Evolutionary conservation across 1,139 yeast genomes (phyloP).

Genomic region (Geotrichum histeridarum): DNA sequence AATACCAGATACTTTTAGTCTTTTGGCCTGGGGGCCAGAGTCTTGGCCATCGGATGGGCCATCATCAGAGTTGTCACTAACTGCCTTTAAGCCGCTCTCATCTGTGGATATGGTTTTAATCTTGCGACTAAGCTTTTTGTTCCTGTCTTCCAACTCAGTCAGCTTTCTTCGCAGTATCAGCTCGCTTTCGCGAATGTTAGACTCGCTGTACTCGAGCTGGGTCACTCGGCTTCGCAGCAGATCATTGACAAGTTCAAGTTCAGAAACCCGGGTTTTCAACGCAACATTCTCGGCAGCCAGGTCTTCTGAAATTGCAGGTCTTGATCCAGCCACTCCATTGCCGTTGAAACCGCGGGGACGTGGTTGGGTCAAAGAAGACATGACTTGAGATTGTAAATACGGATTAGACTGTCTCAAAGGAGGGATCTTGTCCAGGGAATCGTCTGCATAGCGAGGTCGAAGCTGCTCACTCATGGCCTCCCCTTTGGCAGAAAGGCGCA

Average conservation of each 20-base stretch:
- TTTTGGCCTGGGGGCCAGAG: not conserved
- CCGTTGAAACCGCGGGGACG: not conserved
- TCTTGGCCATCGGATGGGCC: not conserved
- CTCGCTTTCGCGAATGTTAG: conserved; percentile 29
- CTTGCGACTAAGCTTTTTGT: conserved; percentile 15
- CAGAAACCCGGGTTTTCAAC: conserved; percentile 33
- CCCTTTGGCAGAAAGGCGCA: conserved; percentile 16
- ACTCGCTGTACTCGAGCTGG: conserved; percentile 63
- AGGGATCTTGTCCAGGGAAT: conserved; percentile 34
- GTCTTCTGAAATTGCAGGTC: conserved; percentile 1
- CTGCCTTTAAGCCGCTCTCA: not conserved
- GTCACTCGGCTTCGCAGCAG: conserved; percentile 70
- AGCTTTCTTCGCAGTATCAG: conserved; percentile 25
- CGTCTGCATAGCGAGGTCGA: conserved; percentile 34
- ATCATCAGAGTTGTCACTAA: not conserved
- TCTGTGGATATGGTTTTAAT: conserved; percentile 4
- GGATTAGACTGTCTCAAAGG: conserved; percentile 24
- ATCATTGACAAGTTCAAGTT: conserved; percentile 83
- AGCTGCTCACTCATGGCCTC: conserved; percentile 35
- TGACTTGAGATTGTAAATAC: not conserved
- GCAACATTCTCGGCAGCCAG: not conserved
- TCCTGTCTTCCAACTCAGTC: conserved; percentile 24
- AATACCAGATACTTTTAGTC: conserved; percentile 1
- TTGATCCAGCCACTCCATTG: not conserved
- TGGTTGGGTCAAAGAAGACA: conserved; percentile 2